Conservation (phyloP, 805 yeast species). For the Scheffersomyces stipitis region DNA sequence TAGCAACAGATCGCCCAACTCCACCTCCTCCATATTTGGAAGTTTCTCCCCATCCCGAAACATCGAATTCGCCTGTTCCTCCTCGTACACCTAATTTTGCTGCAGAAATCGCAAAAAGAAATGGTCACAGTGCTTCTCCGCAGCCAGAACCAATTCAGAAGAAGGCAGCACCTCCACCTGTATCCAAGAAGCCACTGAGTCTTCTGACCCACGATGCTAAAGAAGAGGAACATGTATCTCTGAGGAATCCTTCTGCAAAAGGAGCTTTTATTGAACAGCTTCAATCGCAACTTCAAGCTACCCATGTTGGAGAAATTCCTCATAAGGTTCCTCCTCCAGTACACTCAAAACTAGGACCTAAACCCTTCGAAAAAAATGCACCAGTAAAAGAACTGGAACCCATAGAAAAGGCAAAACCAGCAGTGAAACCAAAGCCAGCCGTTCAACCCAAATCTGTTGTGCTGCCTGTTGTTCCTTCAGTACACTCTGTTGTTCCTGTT, state of each 20-base stretch:
- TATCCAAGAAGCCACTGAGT: neutral
- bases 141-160: conserved; percentile 7
- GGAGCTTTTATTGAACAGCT: neutral
- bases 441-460: conserved; percentile 1
- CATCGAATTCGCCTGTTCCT: too few relatives aligned
- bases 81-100: conserved; percentile 25
- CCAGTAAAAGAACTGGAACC: conserved; percentile 3
- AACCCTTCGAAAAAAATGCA: neutral
- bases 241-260: neutral
- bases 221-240: neutral
- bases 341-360: neutral
- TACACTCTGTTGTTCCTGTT: neutral
- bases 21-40: conserved; percentile 25
- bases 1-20: conserved; percentile 3
- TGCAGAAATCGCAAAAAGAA: conserved; percentile 21
- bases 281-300: neutral
- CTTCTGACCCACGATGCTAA: neutral
- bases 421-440: conserved; percentile 11
- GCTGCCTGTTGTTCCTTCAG: neutral
- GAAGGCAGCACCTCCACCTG: conserved; percentile 4
- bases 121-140: neutral
- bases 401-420: conserved; percentile 13
- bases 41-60: conserved; percentile 3
- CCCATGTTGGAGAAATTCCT: neutral
- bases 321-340: neutral